A percentile compares a stretch with the other conserved stretches of the same genome.
Conservation (phyloP, 2,329 filamentous ascomycete species). For the Verruconis gallopava region DNA sequence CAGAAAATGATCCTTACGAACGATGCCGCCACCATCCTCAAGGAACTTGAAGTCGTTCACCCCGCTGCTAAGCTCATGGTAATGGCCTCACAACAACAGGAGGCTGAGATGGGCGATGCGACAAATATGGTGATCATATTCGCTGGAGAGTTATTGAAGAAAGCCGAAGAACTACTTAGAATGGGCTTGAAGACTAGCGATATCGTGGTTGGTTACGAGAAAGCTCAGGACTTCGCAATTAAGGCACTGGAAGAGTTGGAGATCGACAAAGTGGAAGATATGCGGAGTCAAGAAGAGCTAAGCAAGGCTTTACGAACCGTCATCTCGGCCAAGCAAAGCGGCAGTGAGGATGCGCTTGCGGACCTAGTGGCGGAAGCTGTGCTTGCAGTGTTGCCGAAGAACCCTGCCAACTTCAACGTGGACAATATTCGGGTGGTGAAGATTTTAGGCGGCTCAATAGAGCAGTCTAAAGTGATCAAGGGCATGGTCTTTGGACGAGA, state of each 20-base stretch:
- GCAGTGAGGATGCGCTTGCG: constrained; percentile 79
- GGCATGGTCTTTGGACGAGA: constrained; percentile 98
- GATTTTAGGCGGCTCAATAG: constrained; percentile 95
- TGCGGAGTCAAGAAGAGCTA: constrained; percentile 68
- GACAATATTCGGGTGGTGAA: constrained; percentile 98
- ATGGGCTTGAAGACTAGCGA: constrained; percentile 99
- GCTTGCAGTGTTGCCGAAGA: constrained; percentile 86
- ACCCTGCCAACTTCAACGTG: constrained; percentile 91
- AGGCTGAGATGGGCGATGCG: constrained; percentile 96
- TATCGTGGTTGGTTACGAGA: constrained; percentile 91
- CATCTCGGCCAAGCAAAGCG: constrained; percentile 91
- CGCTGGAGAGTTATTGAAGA: constrained; percentile 87
- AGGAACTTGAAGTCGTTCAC: constrained; percentile 96
- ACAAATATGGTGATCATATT: constrained; percentile 96
- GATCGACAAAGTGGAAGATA: constrained; percentile 79
- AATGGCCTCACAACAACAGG: constrained; percentile 98
- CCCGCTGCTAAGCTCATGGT: constrained; percentile 94
- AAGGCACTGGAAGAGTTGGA: constrained; percentile 76
- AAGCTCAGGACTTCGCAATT: constrained; percentile 78
- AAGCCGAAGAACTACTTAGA: constrained; percentile 89
- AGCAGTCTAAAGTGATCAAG: constrained; percentile 88
- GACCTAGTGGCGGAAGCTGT: constrained; percentile 73
- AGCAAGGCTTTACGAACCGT: constrained; percentile 94
- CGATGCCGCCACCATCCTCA: constrained; percentile 91
- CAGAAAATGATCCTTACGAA: constrained; percentile 99